Evolutionary conservation across 1,139 yeast species (phyloP), one percentile per base, ranked within the genome.

Genomic region (Pichia terricola): DNA sequence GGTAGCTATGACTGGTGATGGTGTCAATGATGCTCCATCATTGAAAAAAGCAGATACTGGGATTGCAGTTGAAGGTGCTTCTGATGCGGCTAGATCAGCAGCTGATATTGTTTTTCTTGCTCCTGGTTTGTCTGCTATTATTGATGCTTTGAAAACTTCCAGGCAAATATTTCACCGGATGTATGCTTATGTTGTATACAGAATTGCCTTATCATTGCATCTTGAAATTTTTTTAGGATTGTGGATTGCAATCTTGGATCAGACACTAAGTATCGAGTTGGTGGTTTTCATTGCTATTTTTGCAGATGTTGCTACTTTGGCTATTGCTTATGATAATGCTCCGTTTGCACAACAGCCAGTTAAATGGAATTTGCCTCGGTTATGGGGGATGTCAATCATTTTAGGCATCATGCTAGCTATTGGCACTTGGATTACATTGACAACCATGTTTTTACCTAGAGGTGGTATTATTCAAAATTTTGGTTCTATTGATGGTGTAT

Each of bases 1-100:
- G 72, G 94, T 85, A 74, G 95, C 95, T 69, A 86, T 86, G 95
- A 86, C 95, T 75, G 95, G 95, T 82, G 95, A 86, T 68, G 95
- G 95, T 81, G 95, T 85, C 67, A 86, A 86, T 73, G 95, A 86
- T 73, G 95, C 95, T 61, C 95, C 95, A 66, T 86, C 95, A 57
- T 78, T 86, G 72, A 86, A 86, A 82, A 85, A 85, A 75, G 94
- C 95, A 68, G 95, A 86, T 70, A 84, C 94, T 60, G 95, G 95
- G 82, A 86, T 86, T 74, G 95, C 95, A 65, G 95, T 86, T 67
- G 95, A 85, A 73, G 95, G 95, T 80, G 89, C 95, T 60, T 82
- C 95, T 60, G 95, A 86, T 72, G 94, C 95, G 66, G 95, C 95
- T 59, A 79, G 94, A 71, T 84, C 95, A 59, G 95, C 95, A 72